Base-by-base conservation (phyloP, 768 basidiomycete species). In the Auriscalpium vulgare region DNA sequence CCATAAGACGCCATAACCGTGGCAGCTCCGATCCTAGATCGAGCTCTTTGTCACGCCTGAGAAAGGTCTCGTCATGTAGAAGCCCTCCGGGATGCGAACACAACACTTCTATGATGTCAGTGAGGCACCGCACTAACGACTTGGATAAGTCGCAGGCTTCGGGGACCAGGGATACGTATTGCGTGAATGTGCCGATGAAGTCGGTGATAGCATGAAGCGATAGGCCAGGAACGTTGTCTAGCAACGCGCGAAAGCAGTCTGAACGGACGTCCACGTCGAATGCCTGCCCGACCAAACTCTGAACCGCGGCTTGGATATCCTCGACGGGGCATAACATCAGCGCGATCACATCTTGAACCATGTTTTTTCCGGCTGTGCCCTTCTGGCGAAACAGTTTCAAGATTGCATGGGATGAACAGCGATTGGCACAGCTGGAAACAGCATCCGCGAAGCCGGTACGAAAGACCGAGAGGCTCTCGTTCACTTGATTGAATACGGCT, bases 81-180 rank as follows among this genome's bases (percentile, higher is more conserved):
- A 95, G 73, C 11, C 91, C 91, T 60, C 83, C 83, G 1, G 79
- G 80, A 38, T 74, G 78, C 9, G 83, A 78, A 65, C 92, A 95
- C 1, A 98, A 78, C 6, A 86, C 86, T 38, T 97, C 94, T 55
- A 97, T 80, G 56, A 97, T 81, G 65, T 99, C 97, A 11, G 91
- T 91, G 63, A 97, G 79, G 69, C 94, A 95, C 3, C 87, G 84
- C 16, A 97, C 97, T 21, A 97, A 80, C 17, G 90, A 85, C 63
- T 89, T 90, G 5, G 97, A 91, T n/a, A 93, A 66, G 50, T 79
- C 84, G 66, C 91, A 92, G 0, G 94, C 95, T 66, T 98, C 97
- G 0, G 89, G 86, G 5, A 91, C 78, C 11, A 66, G 62, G 10
- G 74, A 68, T 0, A 90, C 87, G 60, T 83, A 80, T 14, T 72